Base-by-base conservation (phyloP, 129 eudicot species). In the Tagetes patula region DNA sequence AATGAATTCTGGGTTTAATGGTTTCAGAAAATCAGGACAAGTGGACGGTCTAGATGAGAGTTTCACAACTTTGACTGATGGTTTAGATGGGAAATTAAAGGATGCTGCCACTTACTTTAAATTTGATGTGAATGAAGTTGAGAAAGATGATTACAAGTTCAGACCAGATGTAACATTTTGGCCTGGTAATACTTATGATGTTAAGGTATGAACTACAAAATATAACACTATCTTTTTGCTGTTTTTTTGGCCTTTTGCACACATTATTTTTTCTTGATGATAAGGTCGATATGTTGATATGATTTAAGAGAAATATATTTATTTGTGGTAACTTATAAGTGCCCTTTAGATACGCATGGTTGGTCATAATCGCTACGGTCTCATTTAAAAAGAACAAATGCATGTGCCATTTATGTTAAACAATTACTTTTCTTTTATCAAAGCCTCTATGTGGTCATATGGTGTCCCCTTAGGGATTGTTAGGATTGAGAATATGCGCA, bases 101-200 rank as follows among this genome's bases (percentile, higher is more conserved):
- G 63, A 84, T 38, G 85, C 89, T 2, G 96, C 92, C 27, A 37
- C 82, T 46, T 79, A 81, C 47, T 86, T 88, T 72, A 85, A 84
- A 69, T 58, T 70, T 68, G 86, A 82, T 72, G 66, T 73, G 8
- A 84, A 85, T 10, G 95, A 88, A 79, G 48, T 86, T 14, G 60
- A 76, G 32, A 70, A 65, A 78, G 87, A 84, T 0, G 83, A 86
- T 79, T 91, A 84, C 64, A 46, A 81, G 76, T 91, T 69, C 79
- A 82, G 97, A 75, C 80, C 97, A 6, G 97, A 88, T 80, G 70
- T 79, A 2, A 83, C 77, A n/a, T 79, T 88, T 64, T 30, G 34
- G 55, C 40, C 52, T 13, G 96, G 88, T 38, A 80, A 47, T 71
- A 86, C 87, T 58, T 88, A 86, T 74, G 92, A 84, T 31, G 70